Base-by-base conservation (phyloP, 1,284 basidiomycete species). In the Cutaneotrichosporon spelunceum region DNA sequence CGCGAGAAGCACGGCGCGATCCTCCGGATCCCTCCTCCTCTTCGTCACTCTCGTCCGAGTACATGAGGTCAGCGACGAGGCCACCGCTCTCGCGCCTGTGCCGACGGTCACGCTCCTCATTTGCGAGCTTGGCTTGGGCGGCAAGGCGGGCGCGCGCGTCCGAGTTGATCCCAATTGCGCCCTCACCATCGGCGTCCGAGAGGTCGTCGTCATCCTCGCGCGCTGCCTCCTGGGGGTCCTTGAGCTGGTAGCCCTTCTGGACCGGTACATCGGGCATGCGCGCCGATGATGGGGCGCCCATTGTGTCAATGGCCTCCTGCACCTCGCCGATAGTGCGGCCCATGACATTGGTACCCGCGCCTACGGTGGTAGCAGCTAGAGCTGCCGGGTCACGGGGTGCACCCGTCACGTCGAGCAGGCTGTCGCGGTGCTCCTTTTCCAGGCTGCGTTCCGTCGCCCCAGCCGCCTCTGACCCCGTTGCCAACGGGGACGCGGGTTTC, bases 311-410 rank as follows among this genome's bases (percentile, higher is more conserved):
- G 10, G 90, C 91, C 68, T 89, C 81, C 77, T 93, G 89, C 11
- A 93, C 89, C 65, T 93, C 90, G 4, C 89, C 90, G 82, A 93
- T 84, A 2, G 91, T 93, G 2, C 86, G 87, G 54, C 85, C 84
- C 89, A 93, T 91, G 66, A 90, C 85, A 45, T 76, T 76, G 42
- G 60, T 48, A 33, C 30, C 47, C 23, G 47, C 26, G 21, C 42
- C 42, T 19, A 21, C 33, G 24, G 23, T 27, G 4, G 57, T 42
- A 21, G 53, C 39, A 16, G 47, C 29, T 23, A 57, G 29, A n/a
- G n/a, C n/a, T 14, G 45, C 55, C 0, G 63, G 44, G 3, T 52
- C 57, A 10, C 42, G 47, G 10, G 63, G 63, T n/a, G 57, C 59
- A 14, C 63, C 63, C 2, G 63, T 61, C 14, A 60, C 39, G 30